Base-by-base conservation (phyloP, 116 monocot genomes). In the Iris pallida region DNA sequence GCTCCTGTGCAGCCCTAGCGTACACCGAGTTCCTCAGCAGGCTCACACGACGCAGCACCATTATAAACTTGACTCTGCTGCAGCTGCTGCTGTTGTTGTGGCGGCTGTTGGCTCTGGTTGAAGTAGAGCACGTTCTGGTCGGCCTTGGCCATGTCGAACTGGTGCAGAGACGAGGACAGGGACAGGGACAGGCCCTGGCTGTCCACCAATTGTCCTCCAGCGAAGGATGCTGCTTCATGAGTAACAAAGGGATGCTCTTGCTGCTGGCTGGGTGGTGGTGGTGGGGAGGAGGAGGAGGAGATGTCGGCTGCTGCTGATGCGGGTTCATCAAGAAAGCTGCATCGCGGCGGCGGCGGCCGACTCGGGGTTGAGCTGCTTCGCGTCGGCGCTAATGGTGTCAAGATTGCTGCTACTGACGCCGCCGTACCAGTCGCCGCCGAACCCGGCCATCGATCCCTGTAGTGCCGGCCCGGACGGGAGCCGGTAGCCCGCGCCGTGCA, bases 311-410 rank as follows among this genome's bases (percentile, higher is more conserved):
- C 55, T 72, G 63, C 45, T 74, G 55, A 40, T 70, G 78, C 12
- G 82, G 88, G 53, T 79, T 91, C 88, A 91, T 88, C 64, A 95
- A 61, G 69, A 88, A 95, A 88, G 81, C 47, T 88, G 86, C 88
- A 91, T 91, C 18, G 88, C 91, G 1, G 94, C 77, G 0, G 94
- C 83, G 0, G 94, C 73, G 2, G 88, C 85, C 5, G 83, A 73
- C 48, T 83, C 85, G 16, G 85, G 68, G 70, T 73, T 88, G 72
- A 85, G 9, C 20, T 81, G 75, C 58, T 73, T 71, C 3, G 51
- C 8, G 30, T 30, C 30, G n/a, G n/a, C n/a, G 30, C 30, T 3
- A 30, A 30, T 30, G 30, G 30, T 3, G 30, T 3, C 3, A 0
- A 30, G 30, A 30, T 30, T 30, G 30, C 30, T 3, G 30, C 30